Evolutionary conservation across 768 basidiomycete genomes (phyloP).

Genomic region (Holtermannia corniformis): DNA sequence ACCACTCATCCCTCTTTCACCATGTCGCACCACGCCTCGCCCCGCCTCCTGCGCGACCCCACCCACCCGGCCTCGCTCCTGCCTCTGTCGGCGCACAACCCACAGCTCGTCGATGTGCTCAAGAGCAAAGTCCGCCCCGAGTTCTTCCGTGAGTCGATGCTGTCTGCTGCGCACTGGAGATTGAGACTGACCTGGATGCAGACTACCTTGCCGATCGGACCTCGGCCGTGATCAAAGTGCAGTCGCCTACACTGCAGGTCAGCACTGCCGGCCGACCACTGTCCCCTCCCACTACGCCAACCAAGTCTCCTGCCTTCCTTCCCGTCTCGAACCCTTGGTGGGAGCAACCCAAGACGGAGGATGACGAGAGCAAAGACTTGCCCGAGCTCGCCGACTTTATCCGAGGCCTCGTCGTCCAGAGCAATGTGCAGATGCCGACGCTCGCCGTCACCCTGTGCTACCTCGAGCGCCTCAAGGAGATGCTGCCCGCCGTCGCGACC

Average conservation of each 20-base stretch:
- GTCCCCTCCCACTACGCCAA: slow-evolving; percentile 61
- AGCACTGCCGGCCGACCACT: slow-evolving; percentile 39
- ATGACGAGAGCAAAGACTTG: slow-evolving; percentile 38
- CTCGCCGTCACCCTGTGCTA: slow-evolving; percentile 84
- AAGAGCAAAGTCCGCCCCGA: slow-evolving; percentile 63
- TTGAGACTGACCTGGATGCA: slow-evolving; percentile 13
- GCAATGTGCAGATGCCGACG: slow-evolving; percentile 83
- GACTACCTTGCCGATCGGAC: slow-evolving; percentile 66
- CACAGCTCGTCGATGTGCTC: slow-evolving; percentile 68
- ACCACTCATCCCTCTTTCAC: neutral
- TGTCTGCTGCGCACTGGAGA: neutral
- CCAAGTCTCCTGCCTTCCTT: slow-evolving; percentile 41
- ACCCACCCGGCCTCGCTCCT: slow-evolving; percentile 67
- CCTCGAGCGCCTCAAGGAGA: slow-evolving; percentile 72
- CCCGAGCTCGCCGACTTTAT: slow-evolving; percentile 79
- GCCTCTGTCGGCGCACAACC: slow-evolving; percentile 63
- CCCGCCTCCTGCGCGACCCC: slow-evolving; percentile 26
- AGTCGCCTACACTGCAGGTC: slow-evolving; percentile 48
- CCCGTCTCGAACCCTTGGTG: slow-evolving; percentile 42
- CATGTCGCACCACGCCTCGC: slow-evolving; percentile 5
- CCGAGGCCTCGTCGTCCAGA: slow-evolving; percentile 61
- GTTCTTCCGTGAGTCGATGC: slow-evolving; percentile 55
- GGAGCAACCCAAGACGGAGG: slow-evolving; percentile 23
- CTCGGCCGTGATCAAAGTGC: slow-evolving; percentile 54
- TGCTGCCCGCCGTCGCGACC: slow-evolving; percentile 72